Evolutionary conservation across 139 green algal species (phyloP), one percentile per base, ranked within the genome.

Genomic region (Tetraselmis striata): DNA sequence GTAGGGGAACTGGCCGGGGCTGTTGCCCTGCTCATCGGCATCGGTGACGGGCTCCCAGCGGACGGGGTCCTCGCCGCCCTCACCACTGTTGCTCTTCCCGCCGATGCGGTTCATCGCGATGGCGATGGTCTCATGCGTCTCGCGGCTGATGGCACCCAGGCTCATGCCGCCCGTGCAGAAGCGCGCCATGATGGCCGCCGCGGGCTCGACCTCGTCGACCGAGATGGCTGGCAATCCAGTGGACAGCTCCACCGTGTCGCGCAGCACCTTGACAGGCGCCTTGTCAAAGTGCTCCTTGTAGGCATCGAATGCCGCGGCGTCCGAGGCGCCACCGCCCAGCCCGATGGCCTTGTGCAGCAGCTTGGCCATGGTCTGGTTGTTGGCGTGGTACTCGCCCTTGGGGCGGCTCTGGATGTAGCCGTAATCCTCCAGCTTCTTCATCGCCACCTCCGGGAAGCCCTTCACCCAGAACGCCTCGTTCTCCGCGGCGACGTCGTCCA

Each of bases 91-190:
- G 79, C 89, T 95, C 91, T 97, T 97, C 84, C 96, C 97, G 59
- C 97, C 97, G 79, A 99, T 98, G 84, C 97, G 92, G 94, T 99
- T 99, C 88, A 99, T 96, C 30, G 97, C 97, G 26, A 99, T 95
- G 67, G 97, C 97, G 81, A 99, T 99, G 30, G 93, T 96, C 91
- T 99, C 97, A 88, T 99, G 97, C 0, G 94, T 98, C 90, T 99
- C 96, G 26, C 95, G 89, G 5, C 82, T 94, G 89, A 99, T 99
- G 84, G 97, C 97, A 29, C 97, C 97, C 84, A 99, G 90, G 23
- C 90, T 97, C 97, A 99, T 99, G 86, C 97, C 97, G 59, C 97
- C 97, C 26, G 96, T 99, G 95, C 96, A 99, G 92, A 99, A 99
- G 59, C 96, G 90, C 58, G 85, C 83, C 93, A 98, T 96, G 89